Evolutionary conservation across 2,329 filamentous ascomycete species (phyloP).

Genomic region (Pseudocercospora vitis): DNA sequence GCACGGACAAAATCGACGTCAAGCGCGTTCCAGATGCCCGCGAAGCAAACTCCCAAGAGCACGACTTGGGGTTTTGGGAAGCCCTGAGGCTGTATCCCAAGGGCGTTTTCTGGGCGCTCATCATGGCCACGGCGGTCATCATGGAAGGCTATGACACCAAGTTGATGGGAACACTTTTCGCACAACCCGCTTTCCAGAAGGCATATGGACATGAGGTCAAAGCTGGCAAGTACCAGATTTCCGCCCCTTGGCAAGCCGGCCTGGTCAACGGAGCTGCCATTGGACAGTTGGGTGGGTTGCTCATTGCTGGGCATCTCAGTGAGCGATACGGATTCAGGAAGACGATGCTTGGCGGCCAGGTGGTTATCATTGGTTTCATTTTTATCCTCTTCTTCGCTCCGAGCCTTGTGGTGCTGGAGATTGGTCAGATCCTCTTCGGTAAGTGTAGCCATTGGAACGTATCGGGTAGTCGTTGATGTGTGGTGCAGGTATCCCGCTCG

Average conservation of each 20-base stretch:
- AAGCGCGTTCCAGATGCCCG: not conserved
- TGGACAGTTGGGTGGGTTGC: conserved; percentile 61
- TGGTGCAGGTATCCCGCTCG: conserved; percentile 50
- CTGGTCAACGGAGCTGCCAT: conserved; percentile 55
- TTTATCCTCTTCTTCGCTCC: conserved; percentile 44
- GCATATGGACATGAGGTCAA: conserved; percentile 40
- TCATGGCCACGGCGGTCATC: conserved; percentile 36
- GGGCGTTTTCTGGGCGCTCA: conserved; percentile 6
- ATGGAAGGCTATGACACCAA: conserved; percentile 59
- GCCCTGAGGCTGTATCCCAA: conserved; percentile 8
- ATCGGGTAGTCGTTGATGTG: conserved; percentile 19
- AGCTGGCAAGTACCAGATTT: conserved; percentile 46
- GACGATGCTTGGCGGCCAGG: conserved; percentile 60
- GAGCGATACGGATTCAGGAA: conserved; percentile 47
- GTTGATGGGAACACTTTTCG: conserved; percentile 40
- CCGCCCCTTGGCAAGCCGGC: conserved; percentile 58
- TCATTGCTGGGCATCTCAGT: conserved; percentile 65
- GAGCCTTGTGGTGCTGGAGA: conserved; percentile 30
- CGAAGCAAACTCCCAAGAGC: conserved; percentile 8
- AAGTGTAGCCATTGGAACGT: conserved; percentile 5
- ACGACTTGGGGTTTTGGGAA: not conserved
- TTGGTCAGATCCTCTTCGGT: conserved; percentile 45
- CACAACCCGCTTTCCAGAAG: conserved; percentile 34
- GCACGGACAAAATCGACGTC: not conserved
- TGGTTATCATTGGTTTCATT: conserved; percentile 58